Evolutionary conservation across 148 eudicot genomes (phyloP).

Genomic region (Fagopyrum tataricum): DNA sequence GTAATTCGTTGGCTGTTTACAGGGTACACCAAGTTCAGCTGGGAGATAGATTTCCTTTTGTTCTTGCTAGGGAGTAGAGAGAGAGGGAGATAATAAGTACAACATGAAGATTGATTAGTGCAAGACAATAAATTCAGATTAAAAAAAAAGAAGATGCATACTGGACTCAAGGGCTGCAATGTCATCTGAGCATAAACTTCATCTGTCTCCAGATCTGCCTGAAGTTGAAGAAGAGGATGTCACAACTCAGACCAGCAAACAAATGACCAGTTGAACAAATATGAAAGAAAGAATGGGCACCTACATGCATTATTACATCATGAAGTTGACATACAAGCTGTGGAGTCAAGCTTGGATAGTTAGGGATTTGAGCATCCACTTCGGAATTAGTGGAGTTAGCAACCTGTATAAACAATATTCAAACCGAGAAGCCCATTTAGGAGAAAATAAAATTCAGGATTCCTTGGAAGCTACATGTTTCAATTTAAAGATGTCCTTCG

Average conservation of each 20-base stretch:
- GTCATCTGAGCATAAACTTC: constrained; percentile 64
- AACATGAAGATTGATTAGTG: no score
- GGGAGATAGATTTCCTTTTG: constrained; percentile 63
- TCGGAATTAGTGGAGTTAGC: constrained; percentile 37
- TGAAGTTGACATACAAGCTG: constrained; percentile 45
- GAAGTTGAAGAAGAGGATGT: constrained; percentile 14
- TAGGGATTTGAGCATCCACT: constrained; percentile 39
- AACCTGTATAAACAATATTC: constrained; percentile 25
- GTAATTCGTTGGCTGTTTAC: constrained; percentile 73
- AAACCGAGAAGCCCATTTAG: not conserved
- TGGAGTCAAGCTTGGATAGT: constrained; percentile 37
- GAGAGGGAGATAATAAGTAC: not conserved
- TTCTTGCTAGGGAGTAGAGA: constrained; percentile 43
- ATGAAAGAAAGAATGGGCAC: not conserved
- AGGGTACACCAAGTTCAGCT: constrained; percentile 51
- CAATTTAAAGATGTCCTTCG: not conserved
- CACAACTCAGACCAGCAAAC: constrained; percentile 1
- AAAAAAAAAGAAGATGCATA: constrained; percentile 19
- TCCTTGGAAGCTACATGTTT: not conserved
- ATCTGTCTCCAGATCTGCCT: constrained; percentile 53
- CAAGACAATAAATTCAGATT: not conserved
- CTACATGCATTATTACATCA: constrained; percentile 44
- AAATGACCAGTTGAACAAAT: not conserved
- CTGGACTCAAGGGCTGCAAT: constrained; percentile 64
- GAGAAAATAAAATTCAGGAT: not conserved